phyloP scores from a whole-genome alignment of 495 filamentous ascomycete genomes.

The Penicillium atrosanguineum region DNA sequence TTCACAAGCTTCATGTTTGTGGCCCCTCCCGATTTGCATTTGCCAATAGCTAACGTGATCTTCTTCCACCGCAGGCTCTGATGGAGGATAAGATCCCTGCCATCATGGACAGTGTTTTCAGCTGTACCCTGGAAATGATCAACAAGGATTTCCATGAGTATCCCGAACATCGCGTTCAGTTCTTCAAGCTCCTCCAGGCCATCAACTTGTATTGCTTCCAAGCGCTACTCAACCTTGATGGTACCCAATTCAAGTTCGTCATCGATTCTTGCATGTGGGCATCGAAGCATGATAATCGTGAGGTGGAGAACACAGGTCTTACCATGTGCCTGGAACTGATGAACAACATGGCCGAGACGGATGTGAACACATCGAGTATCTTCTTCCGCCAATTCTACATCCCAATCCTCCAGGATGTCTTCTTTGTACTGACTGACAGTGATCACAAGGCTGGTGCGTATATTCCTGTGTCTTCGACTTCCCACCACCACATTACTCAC shows the following conservation, averaged over 20 bases:
- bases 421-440: conserved; percentile 96
- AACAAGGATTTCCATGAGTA: conserved; percentile 99
- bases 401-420: conserved; percentile 92
- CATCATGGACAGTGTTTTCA: conserved; percentile 98
- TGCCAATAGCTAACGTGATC: not conserved
- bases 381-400: conserved; percentile 99
- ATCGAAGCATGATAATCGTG: conserved; percentile 98
- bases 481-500: not conserved
- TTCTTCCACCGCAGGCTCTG: conserved; percentile 53
- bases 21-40: conserved; percentile 1
- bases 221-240: conserved; percentile 88
- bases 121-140: conserved; percentile 99
- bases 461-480: not conserved
- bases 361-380: conserved; percentile 76
- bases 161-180: conserved; percentile 95
- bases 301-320: conserved; percentile 95
- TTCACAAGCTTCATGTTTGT: conserved; percentile 91
- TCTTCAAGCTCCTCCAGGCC: conserved; percentile 92
- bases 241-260: conserved; percentile 96
- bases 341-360: conserved; percentile 93
- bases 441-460: conserved; percentile 88
- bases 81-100: conserved; percentile 98
- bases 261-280: conserved; percentile 99
- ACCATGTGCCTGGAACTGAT: conserved; percentile 99
- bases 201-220: conserved; percentile 98